Percentiles rank a stretch among this genome's conserved stretches.
Conservation (phyloP, 139 green algal species). For the Limnomonas spitsbergensis region DNA sequence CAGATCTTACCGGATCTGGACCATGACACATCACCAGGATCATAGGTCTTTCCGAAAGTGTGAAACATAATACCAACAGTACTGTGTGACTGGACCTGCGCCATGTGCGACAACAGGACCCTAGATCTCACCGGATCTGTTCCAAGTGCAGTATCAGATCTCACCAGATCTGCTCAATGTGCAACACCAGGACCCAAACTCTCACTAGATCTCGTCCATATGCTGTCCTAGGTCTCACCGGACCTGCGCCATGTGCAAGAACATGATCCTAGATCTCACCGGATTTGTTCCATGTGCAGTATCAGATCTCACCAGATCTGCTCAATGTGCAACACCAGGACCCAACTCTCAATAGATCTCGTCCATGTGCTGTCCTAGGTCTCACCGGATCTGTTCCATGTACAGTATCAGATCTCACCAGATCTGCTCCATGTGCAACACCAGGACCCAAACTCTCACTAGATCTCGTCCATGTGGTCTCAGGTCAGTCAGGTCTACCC, state of each 20-base stretch:
- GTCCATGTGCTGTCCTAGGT: background rate
- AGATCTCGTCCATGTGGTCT: slow-evolving; percentile 76
- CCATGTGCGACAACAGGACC: background rate
- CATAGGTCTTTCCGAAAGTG: slow-evolving; percentile 59
- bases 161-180: background rate
- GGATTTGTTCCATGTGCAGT: slow-evolving; percentile 76
- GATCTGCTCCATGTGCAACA: slow-evolving; percentile 15
- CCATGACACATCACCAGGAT: too few relatives aligned
- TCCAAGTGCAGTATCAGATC: too few relatives aligned
- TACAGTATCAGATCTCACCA: background rate
- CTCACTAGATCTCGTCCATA: too few relatives aligned
- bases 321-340: background rate
- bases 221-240: too few relatives aligned
- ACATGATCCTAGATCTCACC: too few relatives aligned
- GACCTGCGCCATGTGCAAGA: too few relatives aligned
- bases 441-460: slow-evolving; percentile 18
- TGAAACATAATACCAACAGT: slow-evolving; percentile 83
- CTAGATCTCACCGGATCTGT: background rate
- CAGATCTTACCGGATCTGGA: too few relatives aligned
- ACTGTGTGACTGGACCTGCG: slow-evolving; percentile 38
- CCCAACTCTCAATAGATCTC: background rate
- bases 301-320: slow-evolving; percentile 64
- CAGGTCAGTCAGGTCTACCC: background rate
- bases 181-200: background rate
- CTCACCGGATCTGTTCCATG: background rate